These are phyloP conservation scores for Neurospora sp. DNA, from an alignment of 495 filamentous ascomycete species.

Conservation along the genomic window DNA sequence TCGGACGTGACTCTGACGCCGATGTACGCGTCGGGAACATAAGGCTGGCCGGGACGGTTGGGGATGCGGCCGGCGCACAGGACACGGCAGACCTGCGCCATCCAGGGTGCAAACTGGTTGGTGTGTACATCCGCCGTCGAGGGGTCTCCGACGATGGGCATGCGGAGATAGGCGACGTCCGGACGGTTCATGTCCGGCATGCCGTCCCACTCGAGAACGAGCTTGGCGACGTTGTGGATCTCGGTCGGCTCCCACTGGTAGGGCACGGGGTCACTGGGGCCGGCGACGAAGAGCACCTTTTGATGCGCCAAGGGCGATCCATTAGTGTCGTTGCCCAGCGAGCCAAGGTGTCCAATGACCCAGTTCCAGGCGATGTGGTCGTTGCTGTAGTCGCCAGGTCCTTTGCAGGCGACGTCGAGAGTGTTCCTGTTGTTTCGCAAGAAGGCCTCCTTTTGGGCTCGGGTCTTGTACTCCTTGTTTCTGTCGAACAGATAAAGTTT, in stretches of 20 bases:
- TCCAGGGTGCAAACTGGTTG: conserved; percentile 13
- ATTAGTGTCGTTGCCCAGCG: not conserved
- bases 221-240: conserved; percentile 4
- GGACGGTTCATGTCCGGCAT: conserved; percentile 6
- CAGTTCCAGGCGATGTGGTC: conserved; percentile 8
- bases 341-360: not conserved
- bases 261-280: conserved; percentile 9
- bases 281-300: conserved; percentile 11
- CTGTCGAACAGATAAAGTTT: conserved; percentile 13
- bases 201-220: conserved; percentile 12
- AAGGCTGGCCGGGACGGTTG: conserved; percentile 14
- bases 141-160: conserved; percentile 4
- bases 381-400: conserved; percentile 10
- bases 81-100: conserved; percentile 11
- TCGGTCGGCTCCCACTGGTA: conserved; percentile 11
- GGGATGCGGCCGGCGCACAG: conserved; percentile 12
- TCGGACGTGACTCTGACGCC: not conserved
- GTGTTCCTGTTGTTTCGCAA: not conserved
- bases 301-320: not conserved
- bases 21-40: conserved; percentile 16
- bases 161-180: conserved; percentile 22
- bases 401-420: conserved; percentile 1
- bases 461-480: conserved; percentile 2
- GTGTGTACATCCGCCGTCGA: conserved; percentile 2
- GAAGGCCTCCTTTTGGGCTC: not conserved